A percentile compares a stretch with the other conserved stretches of the same genome.
These are phyloP conservation scores for Lentinula guzmanii DNA, from an alignment of 768 basidiomycete genomes.

Conservation along the genomic window DNA sequence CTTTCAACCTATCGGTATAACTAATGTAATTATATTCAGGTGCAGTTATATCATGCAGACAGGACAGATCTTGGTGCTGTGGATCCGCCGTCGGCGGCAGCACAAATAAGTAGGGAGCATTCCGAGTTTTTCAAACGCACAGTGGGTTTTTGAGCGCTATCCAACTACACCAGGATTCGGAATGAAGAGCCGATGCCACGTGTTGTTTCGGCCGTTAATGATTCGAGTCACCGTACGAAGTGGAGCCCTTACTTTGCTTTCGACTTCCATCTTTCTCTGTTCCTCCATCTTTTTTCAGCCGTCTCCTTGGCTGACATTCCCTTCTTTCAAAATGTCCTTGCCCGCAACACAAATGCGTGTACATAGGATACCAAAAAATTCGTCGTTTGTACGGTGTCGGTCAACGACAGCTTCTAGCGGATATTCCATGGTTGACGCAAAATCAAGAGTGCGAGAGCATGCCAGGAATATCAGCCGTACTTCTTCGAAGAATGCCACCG, in stretches of 20 bases:
- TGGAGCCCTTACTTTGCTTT: not conserved
- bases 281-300: constrained; percentile 9
- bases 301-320: not conserved
- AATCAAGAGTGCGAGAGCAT: constrained; percentile 74
- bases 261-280: constrained; percentile 2
- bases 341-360: constrained; percentile 37
- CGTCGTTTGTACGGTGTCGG: constrained; percentile 38
- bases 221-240: not conserved
- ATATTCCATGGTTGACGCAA: constrained; percentile 66
- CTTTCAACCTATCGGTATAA: too few species aligned
- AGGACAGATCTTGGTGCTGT: too few species aligned
- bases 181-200: not conserved
- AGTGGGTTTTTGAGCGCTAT: too few species aligned
- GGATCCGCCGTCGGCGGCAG: too few species aligned
- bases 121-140: too few species aligned
- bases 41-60: too few species aligned
- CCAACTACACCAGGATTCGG: not conserved
- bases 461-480: constrained; percentile 71
- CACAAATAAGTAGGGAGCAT: too few species aligned
- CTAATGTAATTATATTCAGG: too few species aligned
- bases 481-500: constrained; percentile 50
- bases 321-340: constrained; percentile 32
- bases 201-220: not conserved
- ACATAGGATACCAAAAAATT: constrained; percentile 25
- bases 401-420: constrained; percentile 40